These are phyloP conservation scores for Fusarium agapanthi DNA, from an alignment of 2,329 filamentous ascomycete species.

Conservation along the genomic window DNA sequence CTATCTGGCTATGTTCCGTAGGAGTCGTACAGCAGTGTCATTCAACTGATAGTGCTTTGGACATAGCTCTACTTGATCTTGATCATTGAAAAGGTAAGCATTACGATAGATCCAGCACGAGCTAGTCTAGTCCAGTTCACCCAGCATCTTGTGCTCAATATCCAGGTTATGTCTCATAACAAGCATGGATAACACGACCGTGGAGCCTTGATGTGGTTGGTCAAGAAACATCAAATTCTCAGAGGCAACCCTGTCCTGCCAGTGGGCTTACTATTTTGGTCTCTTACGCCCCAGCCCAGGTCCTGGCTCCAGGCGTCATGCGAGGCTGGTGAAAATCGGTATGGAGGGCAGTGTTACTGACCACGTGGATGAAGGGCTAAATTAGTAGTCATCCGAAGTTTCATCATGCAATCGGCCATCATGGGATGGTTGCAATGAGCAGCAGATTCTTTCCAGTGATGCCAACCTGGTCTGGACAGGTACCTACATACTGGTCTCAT, in stretches of 20 bases:
- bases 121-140: neutral
- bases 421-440: neutral
- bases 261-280: neutral
- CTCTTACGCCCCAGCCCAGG: neutral
- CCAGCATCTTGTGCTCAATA: neutral
- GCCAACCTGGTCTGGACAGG: neutral
- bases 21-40: neutral
- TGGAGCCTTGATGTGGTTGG: neutral
- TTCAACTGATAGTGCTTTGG: neutral
- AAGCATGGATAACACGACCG: neutral
- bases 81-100: neutral
- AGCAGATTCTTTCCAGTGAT: slow-evolving; percentile 23
- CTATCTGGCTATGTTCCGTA: neutral
- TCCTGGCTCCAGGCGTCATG: neutral
- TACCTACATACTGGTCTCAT: neutral
- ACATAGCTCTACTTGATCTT: neutral
- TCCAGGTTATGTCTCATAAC: neutral
- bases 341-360: neutral
- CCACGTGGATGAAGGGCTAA: neutral
- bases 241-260: neutral
- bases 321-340: neutral
- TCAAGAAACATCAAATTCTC: neutral
- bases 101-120: neutral
- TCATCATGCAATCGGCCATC: neutral
- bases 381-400: neutral